phyloP scores from a whole-genome alignment of 345 rosid genomes.

The Mercurialis annua region DNA sequence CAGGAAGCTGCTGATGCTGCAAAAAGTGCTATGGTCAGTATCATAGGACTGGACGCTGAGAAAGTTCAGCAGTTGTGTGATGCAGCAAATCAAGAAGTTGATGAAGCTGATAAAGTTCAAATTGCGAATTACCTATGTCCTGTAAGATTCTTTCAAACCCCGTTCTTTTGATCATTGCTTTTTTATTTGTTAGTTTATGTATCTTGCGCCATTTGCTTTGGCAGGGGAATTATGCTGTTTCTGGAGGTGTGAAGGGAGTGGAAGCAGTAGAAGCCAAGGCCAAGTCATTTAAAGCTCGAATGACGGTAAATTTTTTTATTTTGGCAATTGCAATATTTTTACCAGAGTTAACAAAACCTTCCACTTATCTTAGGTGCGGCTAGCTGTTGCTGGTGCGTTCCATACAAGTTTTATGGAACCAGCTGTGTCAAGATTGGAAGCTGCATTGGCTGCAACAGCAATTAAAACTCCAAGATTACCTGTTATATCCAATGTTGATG shows the following conservation, averaged over 20 bases:
- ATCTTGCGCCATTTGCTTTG: conserved; percentile 9
- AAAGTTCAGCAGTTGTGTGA: conserved; percentile 86
- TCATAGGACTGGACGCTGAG: conserved; percentile 81
- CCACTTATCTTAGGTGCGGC: conserved; percentile 59
- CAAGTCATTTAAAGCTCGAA: conserved; percentile 91
- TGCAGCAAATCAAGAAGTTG: conserved; percentile 92
- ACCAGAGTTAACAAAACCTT: conserved; percentile 3
- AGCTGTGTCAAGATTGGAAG: conserved; percentile 92
- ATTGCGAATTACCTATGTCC: conserved; percentile 88
- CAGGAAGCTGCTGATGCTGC: conserved; percentile 99
- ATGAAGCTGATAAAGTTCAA: conserved; percentile 75
- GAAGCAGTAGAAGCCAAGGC: conserved; percentile 94
- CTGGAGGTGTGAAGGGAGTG: conserved; percentile 90
- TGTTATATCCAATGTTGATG: conserved; percentile 94
- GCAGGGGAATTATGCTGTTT: conserved; percentile 95
- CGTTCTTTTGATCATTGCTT: neutral
- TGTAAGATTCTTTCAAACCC: conserved; percentile 37
- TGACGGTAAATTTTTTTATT: conserved; percentile 53
- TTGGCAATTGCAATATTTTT: neutral
- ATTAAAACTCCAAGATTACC: conserved; percentile 84
- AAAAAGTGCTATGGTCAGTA: conserved; percentile 91
- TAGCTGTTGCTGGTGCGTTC: conserved; percentile 96
- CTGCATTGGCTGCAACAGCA: conserved; percentile 72
- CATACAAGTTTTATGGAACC: conserved; percentile 98
- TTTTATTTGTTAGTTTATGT: neutral